These are phyloP conservation scores for Amanita phalloides DNA, from an alignment of 768 basidiomycete genomes.

Conservation along the genomic window DNA sequence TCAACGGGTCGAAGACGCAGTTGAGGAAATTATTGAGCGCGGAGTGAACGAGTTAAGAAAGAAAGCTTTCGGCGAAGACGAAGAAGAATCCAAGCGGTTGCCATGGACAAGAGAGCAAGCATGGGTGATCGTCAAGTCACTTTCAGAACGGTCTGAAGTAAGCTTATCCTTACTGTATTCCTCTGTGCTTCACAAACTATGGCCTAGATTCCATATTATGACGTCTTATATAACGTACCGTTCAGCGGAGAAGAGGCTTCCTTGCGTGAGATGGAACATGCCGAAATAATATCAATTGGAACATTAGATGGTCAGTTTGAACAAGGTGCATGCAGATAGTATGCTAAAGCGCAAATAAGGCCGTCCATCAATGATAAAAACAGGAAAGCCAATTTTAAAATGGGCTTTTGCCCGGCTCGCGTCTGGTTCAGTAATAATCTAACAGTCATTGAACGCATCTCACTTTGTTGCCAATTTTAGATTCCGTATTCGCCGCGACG, in stretches of 20 bases:
- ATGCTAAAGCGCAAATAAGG: slow-evolving; percentile 28
- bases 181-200: background rate
- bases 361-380: slow-evolving; percentile 71
- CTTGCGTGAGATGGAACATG: slow-evolving; percentile 78
- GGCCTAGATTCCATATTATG: slow-evolving; percentile 67
- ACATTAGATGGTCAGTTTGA: slow-evolving; percentile 52
- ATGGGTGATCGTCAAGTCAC: slow-evolving; percentile 69
- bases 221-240: slow-evolving; percentile 70
- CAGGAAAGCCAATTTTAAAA: slow-evolving; percentile 86
- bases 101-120: slow-evolving; percentile 84
- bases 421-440: slow-evolving; percentile 38
- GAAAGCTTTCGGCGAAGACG: slow-evolving; percentile 87
- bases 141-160: slow-evolving; percentile 58
- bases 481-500: slow-evolving; percentile 66
- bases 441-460: background rate
- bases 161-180: slow-evolving; percentile 19
- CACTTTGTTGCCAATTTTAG: slow-evolving; percentile 23
- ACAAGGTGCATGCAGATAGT: background rate
- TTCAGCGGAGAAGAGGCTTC: slow-evolving; percentile 88
- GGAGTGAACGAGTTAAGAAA: slow-evolving; percentile 80
- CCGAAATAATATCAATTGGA: slow-evolving; percentile 75
- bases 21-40: slow-evolving; percentile 80
- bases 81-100: slow-evolving; percentile 74
- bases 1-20: slow-evolving; percentile 62
- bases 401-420: slow-evolving; percentile 79